Evolutionary conservation across 2,329 filamentous ascomycete genomes (phyloP), one percentile per base, ranked within the genome.

Genomic region (Venturiaceae sp.): DNA sequence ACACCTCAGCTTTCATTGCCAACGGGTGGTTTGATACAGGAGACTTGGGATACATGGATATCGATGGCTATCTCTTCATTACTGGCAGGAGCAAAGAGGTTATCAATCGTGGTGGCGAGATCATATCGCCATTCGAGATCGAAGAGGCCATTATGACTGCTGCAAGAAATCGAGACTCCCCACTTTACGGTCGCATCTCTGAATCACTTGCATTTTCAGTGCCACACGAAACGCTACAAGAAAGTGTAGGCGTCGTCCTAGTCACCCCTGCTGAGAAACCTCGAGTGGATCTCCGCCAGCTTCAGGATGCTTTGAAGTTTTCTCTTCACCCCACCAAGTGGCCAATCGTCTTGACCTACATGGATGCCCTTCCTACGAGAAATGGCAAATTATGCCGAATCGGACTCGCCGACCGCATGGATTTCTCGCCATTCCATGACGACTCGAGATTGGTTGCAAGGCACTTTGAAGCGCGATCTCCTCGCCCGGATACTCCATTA

Each of bases 81-180:
- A 82, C 79, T 2, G 80, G 79, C 7, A 73, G 80, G 32, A 80
- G 74, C 64, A 82, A 82, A 63, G 80, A 82, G 58, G 77, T 82
- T 58, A 81, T 82, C 66, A 82, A 82, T 64, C 75, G 80, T 11
- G 80, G 80, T 36, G 80, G 80, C 34, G 80, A 83, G 64, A 72
- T 82, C n/a, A 82, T 83, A 59, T 81, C 78, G 4, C 80, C 80
- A 0, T 81, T 82, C 57, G 80, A 83, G 63, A 74, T 83, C n/a
- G 80, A 83, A 63, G 77, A 82, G 62, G 80, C 79, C 9, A 76
- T 83, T 59, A 70, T 81, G 46, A 69, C 74, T 1, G 75, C 77
- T 11, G 72, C 78, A 4, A 69, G 72, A 50, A 68, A 74, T 14
- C 63, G 68, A 3, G 67, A 69, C 5, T 78, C 76, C 1, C 71